Evolutionary conservation across 1,284 basidiomycete genomes (phyloP).

Genomic region (Tilletia setariae): DNA sequence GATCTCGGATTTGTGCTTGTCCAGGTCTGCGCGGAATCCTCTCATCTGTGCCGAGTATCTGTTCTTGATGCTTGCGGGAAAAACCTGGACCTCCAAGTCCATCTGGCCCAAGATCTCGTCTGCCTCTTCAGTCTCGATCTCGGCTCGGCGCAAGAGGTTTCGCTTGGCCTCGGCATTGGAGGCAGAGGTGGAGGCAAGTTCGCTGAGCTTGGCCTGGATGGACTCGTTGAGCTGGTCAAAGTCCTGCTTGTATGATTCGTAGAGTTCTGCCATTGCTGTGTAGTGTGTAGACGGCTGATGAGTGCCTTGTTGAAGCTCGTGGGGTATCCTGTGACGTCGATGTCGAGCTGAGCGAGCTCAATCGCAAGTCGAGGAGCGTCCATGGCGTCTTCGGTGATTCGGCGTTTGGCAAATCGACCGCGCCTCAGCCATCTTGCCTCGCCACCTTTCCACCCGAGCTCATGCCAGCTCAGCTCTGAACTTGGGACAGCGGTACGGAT

Average conservation of each 20-base stretch:
- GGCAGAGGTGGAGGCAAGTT: conserved; percentile 20
- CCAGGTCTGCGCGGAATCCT: conserved; percentile 36
- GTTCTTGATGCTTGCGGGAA: conserved; percentile 64
- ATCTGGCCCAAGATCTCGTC: conserved; percentile 95
- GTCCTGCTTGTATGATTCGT: conserved; percentile 51
- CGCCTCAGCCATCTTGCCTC: no score
- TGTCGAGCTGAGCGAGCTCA: conserved; percentile 3
- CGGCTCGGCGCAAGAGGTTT: conserved; percentile 74
- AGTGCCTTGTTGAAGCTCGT: background rate
- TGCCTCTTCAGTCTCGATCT: conserved; percentile 95
- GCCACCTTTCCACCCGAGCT: no score
- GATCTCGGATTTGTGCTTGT: conserved; percentile 37
- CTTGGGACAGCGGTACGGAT: no score
- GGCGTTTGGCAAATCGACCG: background rate
- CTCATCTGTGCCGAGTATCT: conserved; percentile 40
- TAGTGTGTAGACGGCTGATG: background rate
- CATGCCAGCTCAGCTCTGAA: no score
- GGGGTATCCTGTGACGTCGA: background rate
- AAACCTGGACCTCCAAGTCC: conserved; percentile 97
- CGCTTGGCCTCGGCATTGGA: conserved; percentile 68
- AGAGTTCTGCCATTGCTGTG: conserved; percentile 49
- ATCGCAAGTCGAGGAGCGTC: background rate
- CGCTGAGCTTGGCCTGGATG: conserved; percentile 34
- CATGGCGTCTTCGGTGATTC: conserved; percentile 8
- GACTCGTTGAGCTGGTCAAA: conserved; percentile 42